Percentiles rank a stretch among this genome's conserved stretches.
Conservation (phyloP, 345 rosid species). For the Citrus mangshanensis region DNA sequence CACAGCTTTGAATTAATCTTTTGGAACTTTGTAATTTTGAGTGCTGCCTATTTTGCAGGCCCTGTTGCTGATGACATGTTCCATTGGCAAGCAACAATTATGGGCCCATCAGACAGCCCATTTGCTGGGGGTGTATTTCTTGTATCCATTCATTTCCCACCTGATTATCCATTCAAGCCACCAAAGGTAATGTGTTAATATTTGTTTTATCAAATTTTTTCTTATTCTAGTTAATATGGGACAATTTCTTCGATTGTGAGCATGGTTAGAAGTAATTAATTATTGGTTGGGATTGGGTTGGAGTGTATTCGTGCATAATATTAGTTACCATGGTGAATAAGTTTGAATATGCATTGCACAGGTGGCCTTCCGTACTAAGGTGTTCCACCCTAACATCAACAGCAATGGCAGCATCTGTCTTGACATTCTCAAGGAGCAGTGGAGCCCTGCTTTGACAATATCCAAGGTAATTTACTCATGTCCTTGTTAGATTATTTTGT, state of each 20-base stretch:
- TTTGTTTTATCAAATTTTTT: neutral
- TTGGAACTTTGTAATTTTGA: neutral
- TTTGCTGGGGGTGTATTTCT: constrained; percentile 67
- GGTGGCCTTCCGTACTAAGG: constrained; percentile 73
- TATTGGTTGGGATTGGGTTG: neutral
- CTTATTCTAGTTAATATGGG: neutral
- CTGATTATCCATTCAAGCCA: constrained; percentile 80
- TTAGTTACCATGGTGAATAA: neutral
- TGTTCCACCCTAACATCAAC: constrained; percentile 68
- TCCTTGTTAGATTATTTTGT: too few relatives aligned
- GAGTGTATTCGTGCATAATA: neutral
- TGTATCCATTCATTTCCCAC: constrained; percentile 77
- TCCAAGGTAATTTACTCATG: constrained; percentile 45
- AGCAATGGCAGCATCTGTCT: constrained; percentile 76
- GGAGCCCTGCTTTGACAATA: constrained; percentile 74
- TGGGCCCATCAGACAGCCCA: constrained; percentile 77
- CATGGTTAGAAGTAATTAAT: neutral
- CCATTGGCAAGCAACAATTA: constrained; percentile 83
- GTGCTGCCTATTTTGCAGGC: constrained; percentile 30
- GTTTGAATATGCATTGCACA: constrained; percentile 3
- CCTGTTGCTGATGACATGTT: constrained; percentile 72
- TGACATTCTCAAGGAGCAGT: constrained; percentile 70
- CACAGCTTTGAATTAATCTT: neutral
- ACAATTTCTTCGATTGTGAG: neutral
- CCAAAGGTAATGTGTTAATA: constrained; percentile 42